Conservation (phyloP, 1,284 basidiomycete species). For the Pascua sp. region DNA sequence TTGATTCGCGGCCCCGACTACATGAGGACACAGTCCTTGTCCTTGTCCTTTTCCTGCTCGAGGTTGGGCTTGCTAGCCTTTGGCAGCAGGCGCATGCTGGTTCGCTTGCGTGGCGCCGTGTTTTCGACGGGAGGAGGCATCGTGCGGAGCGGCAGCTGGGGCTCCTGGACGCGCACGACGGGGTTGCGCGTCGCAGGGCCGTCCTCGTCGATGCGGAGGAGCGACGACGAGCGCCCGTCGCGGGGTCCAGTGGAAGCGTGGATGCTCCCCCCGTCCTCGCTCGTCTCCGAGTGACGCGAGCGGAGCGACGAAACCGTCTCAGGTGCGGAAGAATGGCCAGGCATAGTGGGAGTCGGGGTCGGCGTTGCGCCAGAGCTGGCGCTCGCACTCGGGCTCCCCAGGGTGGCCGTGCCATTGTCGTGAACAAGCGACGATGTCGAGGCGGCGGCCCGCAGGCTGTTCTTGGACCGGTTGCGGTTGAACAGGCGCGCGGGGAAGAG, state of each 20-base stretch:
- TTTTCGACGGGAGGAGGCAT: constrained; percentile 10
- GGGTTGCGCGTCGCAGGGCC: constrained; percentile 5
- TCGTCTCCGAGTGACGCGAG: constrained; percentile 15
- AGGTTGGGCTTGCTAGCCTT: not conserved
- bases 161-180: not conserved
- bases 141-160: not conserved
- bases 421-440: constrained; percentile 12
- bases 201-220: constrained; percentile 22
- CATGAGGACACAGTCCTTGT: constrained; percentile 2
- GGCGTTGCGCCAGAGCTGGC: not conserved
- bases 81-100: constrained; percentile 1
- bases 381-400: not conserved
- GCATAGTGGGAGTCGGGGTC: not conserved
- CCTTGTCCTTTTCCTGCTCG: constrained; percentile 1
- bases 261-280: constrained; percentile 7
- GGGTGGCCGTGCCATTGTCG: constrained; percentile 3
- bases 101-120: constrained; percentile 1
- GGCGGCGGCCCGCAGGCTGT: constrained; percentile 4
- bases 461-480: constrained; percentile 14
- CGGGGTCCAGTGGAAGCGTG: constrained; percentile 2
- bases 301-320: constrained; percentile 8
- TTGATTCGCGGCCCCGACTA: not conserved
- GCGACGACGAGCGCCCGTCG: constrained; percentile 8
- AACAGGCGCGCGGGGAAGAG: constrained; percentile 13
- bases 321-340: not conserved